Conservation (phyloP, 2,329 filamentous ascomycete species). For the Graphilbum fragrans region DNA sequence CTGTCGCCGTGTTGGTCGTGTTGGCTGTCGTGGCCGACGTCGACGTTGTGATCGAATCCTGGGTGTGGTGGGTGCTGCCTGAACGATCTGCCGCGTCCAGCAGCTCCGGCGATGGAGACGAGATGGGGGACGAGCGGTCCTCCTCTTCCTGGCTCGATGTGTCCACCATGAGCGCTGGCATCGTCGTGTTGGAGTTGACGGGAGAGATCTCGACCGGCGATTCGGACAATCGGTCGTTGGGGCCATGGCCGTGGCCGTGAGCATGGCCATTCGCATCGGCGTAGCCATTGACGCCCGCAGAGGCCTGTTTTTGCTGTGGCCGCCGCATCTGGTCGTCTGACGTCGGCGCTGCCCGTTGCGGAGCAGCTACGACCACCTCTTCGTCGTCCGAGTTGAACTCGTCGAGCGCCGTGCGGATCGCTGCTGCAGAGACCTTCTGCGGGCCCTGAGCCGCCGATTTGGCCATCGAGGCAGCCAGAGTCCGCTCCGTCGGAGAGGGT, state of each 20-base stretch:
- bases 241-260: constrained; percentile 1
- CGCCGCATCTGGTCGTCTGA: constrained; percentile 13
- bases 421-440: constrained; percentile 45
- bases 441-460: constrained; percentile 36
- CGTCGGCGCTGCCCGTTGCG: constrained; percentile 13
- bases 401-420: constrained; percentile 54
- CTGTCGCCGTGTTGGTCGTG: constrained; percentile 32
- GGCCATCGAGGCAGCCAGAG: constrained; percentile 19
- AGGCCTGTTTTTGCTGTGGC: constrained; percentile 8
- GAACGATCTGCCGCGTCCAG: constrained; percentile 32
- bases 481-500: constrained; percentile 13
- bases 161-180: constrained; percentile 57
- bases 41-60: constrained; percentile 39
- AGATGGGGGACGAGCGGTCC: constrained; percentile 47
- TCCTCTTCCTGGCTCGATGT: constrained; percentile 57
- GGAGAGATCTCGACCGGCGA: constrained; percentile 50
- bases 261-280: no score
- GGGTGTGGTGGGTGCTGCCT: constrained; percentile 24
- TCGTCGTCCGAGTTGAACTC: constrained; percentile 53
- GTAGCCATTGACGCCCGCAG: no score
- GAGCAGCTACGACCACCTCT: constrained; percentile 11
- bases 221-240: constrained; percentile 39
- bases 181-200: constrained; percentile 34
- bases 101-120: constrained; percentile 53
- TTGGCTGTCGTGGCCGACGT: constrained; percentile 32